These are phyloP conservation scores for Aspergillus japonicus DNA, from an alignment of 2,329 filamentous ascomycete genomes.

Conservation along the genomic window DNA sequence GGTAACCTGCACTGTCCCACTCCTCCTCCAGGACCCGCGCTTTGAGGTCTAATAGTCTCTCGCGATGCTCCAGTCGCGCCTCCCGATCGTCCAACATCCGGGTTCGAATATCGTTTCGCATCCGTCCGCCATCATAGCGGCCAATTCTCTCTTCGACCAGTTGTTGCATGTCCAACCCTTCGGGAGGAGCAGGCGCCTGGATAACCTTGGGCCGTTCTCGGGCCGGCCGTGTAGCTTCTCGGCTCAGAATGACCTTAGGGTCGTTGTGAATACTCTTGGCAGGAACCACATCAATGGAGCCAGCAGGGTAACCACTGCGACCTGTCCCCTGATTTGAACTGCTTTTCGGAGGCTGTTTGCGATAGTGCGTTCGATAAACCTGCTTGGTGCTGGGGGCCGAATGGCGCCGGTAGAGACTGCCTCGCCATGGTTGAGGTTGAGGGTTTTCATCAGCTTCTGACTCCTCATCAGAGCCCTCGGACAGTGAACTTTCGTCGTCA, in stretches of 20 bases:
- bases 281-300: constrained; percentile 26
- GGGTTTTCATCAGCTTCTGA: constrained; percentile 17
- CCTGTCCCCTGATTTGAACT: constrained; percentile 3
- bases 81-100: constrained; percentile 31
- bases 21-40: constrained; percentile 23
- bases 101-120: constrained; percentile 26
- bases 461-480: constrained; percentile 28
- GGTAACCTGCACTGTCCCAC: constrained; percentile 11
- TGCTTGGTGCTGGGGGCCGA: constrained; percentile 20
- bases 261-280: constrained; percentile 19
- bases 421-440: constrained; percentile 15
- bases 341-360: constrained; percentile 20
- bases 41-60: constrained; percentile 23
- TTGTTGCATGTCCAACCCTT: constrained; percentile 14
- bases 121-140: constrained; percentile 10
- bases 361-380: constrained; percentile 28
- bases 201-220: constrained; percentile 23
- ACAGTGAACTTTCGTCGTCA: constrained; percentile 23
- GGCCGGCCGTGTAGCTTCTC: constrained; percentile 16
- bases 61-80: constrained; percentile 25
- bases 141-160: constrained; percentile 6
- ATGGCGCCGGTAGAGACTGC: constrained; percentile 20
- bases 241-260: constrained; percentile 5
- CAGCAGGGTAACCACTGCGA: constrained; percentile 17
- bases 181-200: constrained; percentile 14